These are phyloP conservation scores for Halophytophthora batemanensis DNA, from an alignment of 352 stramenopile species.

Conservation along the genomic window DNA sequence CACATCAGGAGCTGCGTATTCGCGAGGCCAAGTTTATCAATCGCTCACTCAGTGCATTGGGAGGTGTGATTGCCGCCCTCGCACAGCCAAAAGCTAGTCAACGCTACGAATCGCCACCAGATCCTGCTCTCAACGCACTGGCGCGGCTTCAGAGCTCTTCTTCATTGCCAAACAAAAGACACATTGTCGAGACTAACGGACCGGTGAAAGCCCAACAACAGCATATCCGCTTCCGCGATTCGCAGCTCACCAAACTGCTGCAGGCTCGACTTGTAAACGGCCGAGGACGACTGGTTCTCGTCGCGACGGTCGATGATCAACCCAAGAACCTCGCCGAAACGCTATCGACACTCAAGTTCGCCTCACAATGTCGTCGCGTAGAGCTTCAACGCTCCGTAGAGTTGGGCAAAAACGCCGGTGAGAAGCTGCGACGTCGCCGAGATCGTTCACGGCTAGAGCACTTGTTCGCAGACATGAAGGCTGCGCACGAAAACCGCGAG, in stretches of 20 bases:
- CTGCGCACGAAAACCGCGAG: constrained; percentile 51
- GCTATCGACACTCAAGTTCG: constrained; percentile 74
- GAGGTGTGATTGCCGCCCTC: constrained; percentile 62
- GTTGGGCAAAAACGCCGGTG: constrained; percentile 9
- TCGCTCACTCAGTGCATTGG: constrained; percentile 58
- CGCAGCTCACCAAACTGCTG: constrained; percentile 68
- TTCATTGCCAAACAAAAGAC: constrained; percentile 3
- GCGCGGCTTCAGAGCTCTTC: constrained; percentile 3
- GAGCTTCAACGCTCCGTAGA: constrained; percentile 29
- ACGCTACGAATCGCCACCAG: neutral
- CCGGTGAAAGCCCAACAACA: constrained; percentile 6
- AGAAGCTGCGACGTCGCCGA: constrained; percentile 19
- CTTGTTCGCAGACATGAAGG: constrained; percentile 45
- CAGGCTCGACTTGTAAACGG: constrained; percentile 47
- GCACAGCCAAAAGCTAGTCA: constrained; percentile 25
- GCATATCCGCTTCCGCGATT: constrained; percentile 70
- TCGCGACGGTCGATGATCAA: constrained; percentile 63
- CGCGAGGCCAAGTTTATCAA: constrained; percentile 83
- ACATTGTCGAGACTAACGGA: constrained; percentile 5
- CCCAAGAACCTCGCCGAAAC: constrained; percentile 56
- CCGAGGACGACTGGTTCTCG: constrained; percentile 45
- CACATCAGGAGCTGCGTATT: constrained; percentile 57
- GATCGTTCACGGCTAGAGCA: constrained; percentile 36
- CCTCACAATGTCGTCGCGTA: constrained; percentile 58
- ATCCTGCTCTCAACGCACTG: constrained; percentile 4